These are phyloP conservation scores for Saturnispora serradocipensis DNA, from an alignment of 805 yeast species.

Conservation along the genomic window DNA sequence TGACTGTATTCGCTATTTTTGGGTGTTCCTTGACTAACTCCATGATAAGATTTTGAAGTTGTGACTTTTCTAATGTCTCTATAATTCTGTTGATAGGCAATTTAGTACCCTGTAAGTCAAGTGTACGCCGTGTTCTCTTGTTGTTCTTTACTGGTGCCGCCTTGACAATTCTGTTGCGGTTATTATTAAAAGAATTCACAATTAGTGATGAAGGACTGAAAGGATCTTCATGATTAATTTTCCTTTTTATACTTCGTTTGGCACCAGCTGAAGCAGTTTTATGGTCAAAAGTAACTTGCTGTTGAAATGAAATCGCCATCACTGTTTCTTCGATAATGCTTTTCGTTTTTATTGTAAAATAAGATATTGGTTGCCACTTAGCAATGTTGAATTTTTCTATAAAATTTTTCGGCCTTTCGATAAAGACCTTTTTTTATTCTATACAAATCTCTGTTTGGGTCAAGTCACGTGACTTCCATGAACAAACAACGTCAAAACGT, in stretches of 20 bases:
- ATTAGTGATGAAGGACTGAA: not conserved
- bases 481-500: slow-evolving; percentile 81
- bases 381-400: not conserved
- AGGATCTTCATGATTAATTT: not conserved
- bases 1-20: slow-evolving; percentile 44
- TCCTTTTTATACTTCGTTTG: not conserved
- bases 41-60: slow-evolving; percentile 44
- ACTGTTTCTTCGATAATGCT: not conserved
- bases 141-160: not conserved
- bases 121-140: slow-evolving; percentile 29
- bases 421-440: not conserved
- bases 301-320: not conserved
- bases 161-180: not conserved
- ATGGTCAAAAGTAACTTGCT: not conserved
- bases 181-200: not conserved
- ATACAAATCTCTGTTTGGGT: slow-evolving; percentile 9
- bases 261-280: not conserved
- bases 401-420: not conserved
- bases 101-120: slow-evolving; percentile 42
- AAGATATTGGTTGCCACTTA: not conserved
- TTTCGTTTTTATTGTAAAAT: not conserved
- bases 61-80: slow-evolving; percentile 54
- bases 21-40: slow-evolving; percentile 53
- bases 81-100: slow-evolving; percentile 57
- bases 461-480: slow-evolving; percentile 58